These are phyloP conservation scores for Phytopythium boreale DNA, from an alignment of 352 stramenopile genomes.

Conservation along the genomic window DNA sequence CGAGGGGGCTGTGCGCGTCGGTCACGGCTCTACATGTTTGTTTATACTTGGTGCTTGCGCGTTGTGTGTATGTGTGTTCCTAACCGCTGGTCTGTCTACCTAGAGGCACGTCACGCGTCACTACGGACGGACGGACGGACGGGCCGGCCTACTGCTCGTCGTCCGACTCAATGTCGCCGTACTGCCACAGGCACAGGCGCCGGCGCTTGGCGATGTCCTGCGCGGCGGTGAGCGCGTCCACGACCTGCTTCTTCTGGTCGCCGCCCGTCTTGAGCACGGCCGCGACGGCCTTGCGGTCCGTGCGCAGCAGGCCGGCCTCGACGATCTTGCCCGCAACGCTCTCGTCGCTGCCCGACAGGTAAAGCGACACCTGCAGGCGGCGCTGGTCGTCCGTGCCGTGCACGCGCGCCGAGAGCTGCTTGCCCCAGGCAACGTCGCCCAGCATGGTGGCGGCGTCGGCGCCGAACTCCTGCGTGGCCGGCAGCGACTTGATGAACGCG, in stretches of 20 bases:
- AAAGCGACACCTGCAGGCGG: conserved; percentile 72
- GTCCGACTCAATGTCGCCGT: conserved; percentile 96
- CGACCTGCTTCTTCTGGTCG: conserved; percentile 72
- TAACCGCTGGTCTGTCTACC: conserved; percentile 10
- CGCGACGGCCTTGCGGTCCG: conserved; percentile 81
- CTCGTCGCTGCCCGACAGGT: conserved; percentile 59
- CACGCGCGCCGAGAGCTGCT: conserved; percentile 82
- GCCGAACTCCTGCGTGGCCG: conserved; percentile 90
- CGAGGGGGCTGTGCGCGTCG: conserved; percentile 8
- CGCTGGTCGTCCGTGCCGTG: conserved; percentile 71
- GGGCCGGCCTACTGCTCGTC: conserved; percentile 60
- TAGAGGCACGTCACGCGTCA: conserved; percentile 10
- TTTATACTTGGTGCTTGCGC: conserved; percentile 16
- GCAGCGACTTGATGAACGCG: conserved; percentile 82
- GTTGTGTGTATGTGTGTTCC: conserved; percentile 16
- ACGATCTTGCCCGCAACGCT: conserved; percentile 91
- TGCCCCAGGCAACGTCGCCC: conserved; percentile 89
- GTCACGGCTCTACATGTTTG: conserved; percentile 17
- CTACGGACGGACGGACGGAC: conserved; percentile 1
- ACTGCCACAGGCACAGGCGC: conserved; percentile 94
- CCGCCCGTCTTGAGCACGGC: conserved; percentile 27
- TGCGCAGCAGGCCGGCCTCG: conserved; percentile 83
- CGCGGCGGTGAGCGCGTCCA: conserved; percentile 88
- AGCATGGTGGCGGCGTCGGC: conserved; percentile 90
- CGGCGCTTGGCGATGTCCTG: conserved; percentile 92